Evolutionary conservation across 2,329 filamentous ascomycete species (phyloP).

Genomic region (Epichloe aotearoae): DNA sequence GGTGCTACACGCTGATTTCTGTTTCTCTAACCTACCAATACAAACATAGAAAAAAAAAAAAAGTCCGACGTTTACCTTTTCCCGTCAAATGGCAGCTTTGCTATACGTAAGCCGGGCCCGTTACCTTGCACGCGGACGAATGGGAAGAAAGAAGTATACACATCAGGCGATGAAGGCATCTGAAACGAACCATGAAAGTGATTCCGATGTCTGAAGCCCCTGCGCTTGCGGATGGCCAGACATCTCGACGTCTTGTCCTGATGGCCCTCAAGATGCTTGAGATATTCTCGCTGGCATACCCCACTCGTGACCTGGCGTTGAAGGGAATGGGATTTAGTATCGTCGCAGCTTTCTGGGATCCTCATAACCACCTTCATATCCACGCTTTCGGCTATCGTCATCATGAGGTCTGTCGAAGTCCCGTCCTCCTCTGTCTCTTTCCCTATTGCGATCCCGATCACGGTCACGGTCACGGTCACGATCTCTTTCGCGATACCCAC

Average conservation of each 20-base stretch:
- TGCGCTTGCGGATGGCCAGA: background rate
- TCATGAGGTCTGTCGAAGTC: conserved; percentile 43
- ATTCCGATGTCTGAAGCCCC: background rate
- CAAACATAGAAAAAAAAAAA: conserved; percentile 1
- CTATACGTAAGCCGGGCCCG: background rate
- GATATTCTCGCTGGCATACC: background rate
- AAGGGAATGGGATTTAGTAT: conserved; percentile 30
- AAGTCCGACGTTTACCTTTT: conserved; percentile 2
- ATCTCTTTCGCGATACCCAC: conserved; percentile 36
- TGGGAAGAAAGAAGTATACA: background rate
- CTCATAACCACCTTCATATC: conserved; percentile 69
- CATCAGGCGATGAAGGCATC: background rate
- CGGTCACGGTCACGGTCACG: conserved; percentile 41
- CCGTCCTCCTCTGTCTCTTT: conserved; percentile 9
- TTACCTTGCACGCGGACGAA: conserved; percentile 1
- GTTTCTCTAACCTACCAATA: conserved; percentile 7
- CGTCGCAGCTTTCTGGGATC: conserved; percentile 57
- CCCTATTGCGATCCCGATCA: conserved; percentile 27
- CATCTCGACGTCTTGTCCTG: background rate
- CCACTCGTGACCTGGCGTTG: background rate
- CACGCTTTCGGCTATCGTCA: conserved; percentile 50
- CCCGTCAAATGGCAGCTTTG: conserved; percentile 11
- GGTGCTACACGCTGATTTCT: conserved; percentile 4
- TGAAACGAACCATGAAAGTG: background rate
- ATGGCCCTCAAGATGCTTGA: background rate